Evolutionary conservation across 257 asterid genomes (phyloP).

Genomic region (Petunia secreta): DNA sequence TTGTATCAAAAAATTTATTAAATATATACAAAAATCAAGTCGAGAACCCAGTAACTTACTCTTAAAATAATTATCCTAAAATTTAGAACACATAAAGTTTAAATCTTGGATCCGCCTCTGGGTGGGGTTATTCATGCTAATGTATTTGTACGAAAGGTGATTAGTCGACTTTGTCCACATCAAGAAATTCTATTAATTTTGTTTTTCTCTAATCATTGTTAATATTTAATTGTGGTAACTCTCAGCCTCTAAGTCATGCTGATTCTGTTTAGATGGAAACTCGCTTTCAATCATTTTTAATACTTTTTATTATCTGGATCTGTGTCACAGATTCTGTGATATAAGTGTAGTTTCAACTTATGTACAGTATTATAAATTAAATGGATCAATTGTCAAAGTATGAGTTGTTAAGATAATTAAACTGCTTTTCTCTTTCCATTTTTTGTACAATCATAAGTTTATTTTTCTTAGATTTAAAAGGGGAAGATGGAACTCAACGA

Average conservation of each 20-base stretch:
- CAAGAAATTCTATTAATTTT: background rate
- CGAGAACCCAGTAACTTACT: too few species aligned
- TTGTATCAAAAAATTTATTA: too few species aligned
- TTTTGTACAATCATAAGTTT: background rate
- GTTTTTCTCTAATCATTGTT: background rate
- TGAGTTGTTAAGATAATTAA: background rate
- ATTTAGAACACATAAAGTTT: too few species aligned
- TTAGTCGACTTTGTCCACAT: background rate
- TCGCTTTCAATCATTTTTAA: background rate
- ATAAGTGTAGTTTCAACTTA: background rate
- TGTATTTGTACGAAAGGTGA: background rate
- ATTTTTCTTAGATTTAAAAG: background rate
- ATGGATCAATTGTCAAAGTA: background rate
- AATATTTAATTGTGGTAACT: background rate
- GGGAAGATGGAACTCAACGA: background rate
- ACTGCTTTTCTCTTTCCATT: background rate
- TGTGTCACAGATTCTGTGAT: background rate
- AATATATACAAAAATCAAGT: too few species aligned
- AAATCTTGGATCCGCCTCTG: too few species aligned
- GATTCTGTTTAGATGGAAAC: conserved; percentile 21
- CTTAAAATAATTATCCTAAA: too few species aligned
- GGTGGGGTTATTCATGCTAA: background rate
- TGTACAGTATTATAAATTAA: background rate
- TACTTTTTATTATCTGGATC: background rate
- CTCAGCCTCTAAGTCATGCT: conserved; percentile 12